phyloP scores from a whole-genome alignment of 257 asterid species.

The Pogostemon cablin region DNA sequence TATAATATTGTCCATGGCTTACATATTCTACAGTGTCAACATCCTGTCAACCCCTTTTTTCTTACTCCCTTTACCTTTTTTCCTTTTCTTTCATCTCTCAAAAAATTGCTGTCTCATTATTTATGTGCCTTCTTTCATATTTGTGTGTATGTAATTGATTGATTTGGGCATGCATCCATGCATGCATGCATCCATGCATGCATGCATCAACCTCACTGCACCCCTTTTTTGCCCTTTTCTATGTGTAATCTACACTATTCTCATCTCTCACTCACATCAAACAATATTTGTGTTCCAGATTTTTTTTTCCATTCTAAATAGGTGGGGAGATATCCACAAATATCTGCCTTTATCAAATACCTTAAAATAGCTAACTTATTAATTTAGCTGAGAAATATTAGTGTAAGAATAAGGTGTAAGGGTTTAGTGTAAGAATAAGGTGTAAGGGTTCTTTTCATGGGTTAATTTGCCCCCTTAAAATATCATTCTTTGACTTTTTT shows the following conservation, averaged over 20 bases:
- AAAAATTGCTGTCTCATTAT: constrained; percentile 23
- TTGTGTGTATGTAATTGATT: constrained; percentile 34
- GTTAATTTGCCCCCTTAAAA: background rate
- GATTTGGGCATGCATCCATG: constrained; percentile 62
- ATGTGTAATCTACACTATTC: constrained; percentile 32
- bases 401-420: too few relatives aligned
- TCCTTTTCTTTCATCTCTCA: constrained; percentile 31
- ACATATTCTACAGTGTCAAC: constrained; percentile 55
- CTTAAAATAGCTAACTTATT: constrained; percentile 32
- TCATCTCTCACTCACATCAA: constrained; percentile 38
- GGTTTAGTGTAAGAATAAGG: background rate
- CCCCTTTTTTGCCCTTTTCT: constrained; percentile 34
- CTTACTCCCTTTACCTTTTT: constrained; percentile 22
- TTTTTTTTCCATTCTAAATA: constrained; percentile 38
- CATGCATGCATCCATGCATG: constrained; percentile 37
- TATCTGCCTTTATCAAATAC: constrained; percentile 40
- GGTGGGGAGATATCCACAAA: constrained; percentile 40
- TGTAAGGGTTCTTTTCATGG: background rate
- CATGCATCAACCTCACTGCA: constrained; percentile 28
- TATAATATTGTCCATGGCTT: constrained; percentile 28
- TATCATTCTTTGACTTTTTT: constrained; percentile 9
- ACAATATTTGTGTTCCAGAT: constrained; percentile 35
- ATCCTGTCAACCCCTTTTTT: constrained; percentile 51
- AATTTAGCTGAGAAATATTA: background rate
- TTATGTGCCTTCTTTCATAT: constrained; percentile 22